Evolutionary conservation across 306 rosid genomes (phyloP).

Genomic region (Calophaca sinica): DNA sequence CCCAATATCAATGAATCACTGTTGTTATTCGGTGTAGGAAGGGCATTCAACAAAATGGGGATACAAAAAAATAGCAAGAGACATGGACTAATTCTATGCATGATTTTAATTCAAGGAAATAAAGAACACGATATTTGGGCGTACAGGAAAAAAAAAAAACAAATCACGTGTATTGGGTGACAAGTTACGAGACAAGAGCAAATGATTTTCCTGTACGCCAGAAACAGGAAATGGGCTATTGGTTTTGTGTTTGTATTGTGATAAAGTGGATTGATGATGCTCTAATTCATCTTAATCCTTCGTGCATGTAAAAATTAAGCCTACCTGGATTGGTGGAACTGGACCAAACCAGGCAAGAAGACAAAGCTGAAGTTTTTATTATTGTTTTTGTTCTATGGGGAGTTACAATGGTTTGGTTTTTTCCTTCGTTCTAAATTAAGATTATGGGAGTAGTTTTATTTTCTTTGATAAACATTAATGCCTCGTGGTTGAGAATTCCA

Average conservation of each 20-base stretch:
- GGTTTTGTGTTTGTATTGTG: slow-evolving; percentile 5
- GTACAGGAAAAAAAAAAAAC: slow-evolving; percentile 49
- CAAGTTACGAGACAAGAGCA: not conserved
- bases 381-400: not conserved
- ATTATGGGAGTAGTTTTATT: not conserved
- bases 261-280: not conserved
- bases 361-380: not conserved
- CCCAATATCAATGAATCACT: slow-evolving; percentile 44
- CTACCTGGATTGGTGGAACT: slow-evolving; percentile 50
- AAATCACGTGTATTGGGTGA: not conserved
- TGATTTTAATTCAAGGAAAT: not conserved
- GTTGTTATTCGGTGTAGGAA: not conserved
- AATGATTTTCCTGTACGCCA: slow-evolving; percentile 41
- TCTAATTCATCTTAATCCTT: slow-evolving; percentile 2
- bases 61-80: not conserved
- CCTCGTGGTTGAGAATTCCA: slow-evolving; percentile 46
- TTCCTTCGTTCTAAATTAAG: not conserved
- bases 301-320: not conserved
- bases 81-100: not conserved
- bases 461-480: not conserved
- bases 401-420: not conserved
- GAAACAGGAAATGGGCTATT: slow-evolving; percentile 2
- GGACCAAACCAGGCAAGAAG: slow-evolving; percentile 53
- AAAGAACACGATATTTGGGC: slow-evolving; percentile 7
- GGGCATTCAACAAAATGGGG: slow-evolving; percentile 28